Conservation (phyloP, 2,329 filamentous ascomycete species). For the Eutypella sp. region DNA sequence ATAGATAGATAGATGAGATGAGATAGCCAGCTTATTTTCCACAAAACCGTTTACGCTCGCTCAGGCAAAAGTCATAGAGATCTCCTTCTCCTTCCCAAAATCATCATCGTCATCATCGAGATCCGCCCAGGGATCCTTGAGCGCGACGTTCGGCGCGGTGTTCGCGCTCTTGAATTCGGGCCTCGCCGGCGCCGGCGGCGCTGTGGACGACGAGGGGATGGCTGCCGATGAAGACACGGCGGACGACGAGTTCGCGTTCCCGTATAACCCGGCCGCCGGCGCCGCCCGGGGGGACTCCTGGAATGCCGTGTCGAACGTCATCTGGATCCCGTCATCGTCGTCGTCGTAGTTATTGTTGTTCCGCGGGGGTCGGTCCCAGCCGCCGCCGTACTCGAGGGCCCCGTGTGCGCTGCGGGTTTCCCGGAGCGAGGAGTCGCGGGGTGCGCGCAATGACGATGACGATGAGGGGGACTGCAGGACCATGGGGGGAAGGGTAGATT, state of each 20-base stretch:
- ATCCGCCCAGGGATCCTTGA: constrained; percentile 64
- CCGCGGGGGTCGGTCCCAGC: constrained; percentile 24
- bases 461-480: background rate
- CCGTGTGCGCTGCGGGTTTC: constrained; percentile 44
- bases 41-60: too few species aligned
- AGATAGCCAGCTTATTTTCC: too few species aligned
- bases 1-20: too few species aligned
- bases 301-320: constrained; percentile 68
- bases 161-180: constrained; percentile 40
- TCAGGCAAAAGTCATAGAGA: constrained; percentile 76
- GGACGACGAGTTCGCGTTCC: background rate
- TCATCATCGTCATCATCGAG: constrained; percentile 58
- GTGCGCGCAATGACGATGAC: too few species aligned
- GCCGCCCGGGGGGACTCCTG: constrained; percentile 33
- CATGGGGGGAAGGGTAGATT: constrained; percentile 86
- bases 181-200: constrained; percentile 25
- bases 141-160: constrained; percentile 45
- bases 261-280: background rate
- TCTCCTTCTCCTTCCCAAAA: constrained; percentile 68
- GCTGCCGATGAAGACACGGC: too few species aligned
- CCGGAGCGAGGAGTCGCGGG: constrained; percentile 32
- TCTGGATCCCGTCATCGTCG: constrained; percentile 52
- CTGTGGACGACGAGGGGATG: background rate
- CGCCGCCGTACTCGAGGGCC: constrained; percentile 14
- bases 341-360: constrained; percentile 14